Base-by-base conservation (phyloP, 1,284 basidiomycete species). In the Phenoliferia sp. region DNA sequence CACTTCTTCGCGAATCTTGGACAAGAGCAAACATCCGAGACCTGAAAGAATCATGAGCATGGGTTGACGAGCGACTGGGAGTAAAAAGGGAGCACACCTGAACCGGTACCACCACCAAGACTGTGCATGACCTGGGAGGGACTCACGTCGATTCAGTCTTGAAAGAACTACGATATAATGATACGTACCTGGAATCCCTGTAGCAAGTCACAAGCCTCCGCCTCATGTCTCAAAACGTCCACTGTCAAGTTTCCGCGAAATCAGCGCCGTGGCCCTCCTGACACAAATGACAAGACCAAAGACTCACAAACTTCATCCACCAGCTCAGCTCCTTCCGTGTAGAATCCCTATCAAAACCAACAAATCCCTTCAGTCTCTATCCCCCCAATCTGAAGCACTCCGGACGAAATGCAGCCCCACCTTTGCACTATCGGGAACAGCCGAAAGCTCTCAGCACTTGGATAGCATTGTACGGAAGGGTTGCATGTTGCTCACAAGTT, bases 101-200 rank as follows among this genome's bases (percentile, higher is more conserved):
- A 87, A 59, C 92, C 92, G 3, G 91, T 94, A 65, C 94, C 94
- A 77, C 94, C 94, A 69, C 94, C 94, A 32, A 98, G 85, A 26
- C 92, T 95, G 77, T 98, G 94, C 33, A 92, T 82, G 66, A 97
- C 80, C 78, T n/a, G n/a, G n/a, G n/a, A n/a, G n/a, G n/a, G n/a
- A n/a, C n/a, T n/a, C n/a, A n/a, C n/a, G n/a, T n/a, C n/a, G n/a
- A n/a, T n/a, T n/a, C n/a, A n/a, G n/a, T n/a, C n/a, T n/a, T n/a
- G n/a, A n/a, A n/a, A n/a, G n/a, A n/a, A n/a, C n/a, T n/a, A n/a
- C n/a, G n/a, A n/a, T n/a, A n/a, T n/a, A n/a, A n/a, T n/a, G n/a
- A n/a, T n/a, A n/a, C n/a, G n/a, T n/a, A n/a, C n/a, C n/a, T 97
- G 94, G 80, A 97, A 97, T 7, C 94, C 94, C 81, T 97, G 94